Evolutionary conservation across 1,139 yeast genomes (phyloP), one percentile per base, ranked within the genome.

Genomic region (Candida labiduridarum): DNA sequence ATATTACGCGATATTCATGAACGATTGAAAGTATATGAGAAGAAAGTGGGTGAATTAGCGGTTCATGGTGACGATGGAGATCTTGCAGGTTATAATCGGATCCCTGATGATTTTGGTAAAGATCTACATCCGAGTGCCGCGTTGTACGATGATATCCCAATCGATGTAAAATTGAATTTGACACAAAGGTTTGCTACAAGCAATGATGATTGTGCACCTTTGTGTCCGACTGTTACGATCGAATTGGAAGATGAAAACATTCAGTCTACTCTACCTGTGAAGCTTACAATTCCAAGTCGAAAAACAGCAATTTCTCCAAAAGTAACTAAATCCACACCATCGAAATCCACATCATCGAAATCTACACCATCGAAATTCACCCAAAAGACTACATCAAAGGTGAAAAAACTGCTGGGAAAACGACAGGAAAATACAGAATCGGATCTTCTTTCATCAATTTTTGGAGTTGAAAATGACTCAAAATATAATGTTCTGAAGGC

Each of bases 51-150:
- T 19, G 48, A 25, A 3, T 38, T 41, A 14, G 41, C 41, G 5
- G 48, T 49, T 5, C 56, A 63, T n/a, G 66, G 59, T 38, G 64
- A 62, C 36, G 65, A 61, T 22, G 34, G 41, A 2, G 33, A 12
- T 7, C 25, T 43, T 11, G 22, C 11, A 15, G 46, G 40, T 2
- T 43, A 43, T 22, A 40, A 43, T 19, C n/a, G 10, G 4, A 34
- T 43, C 15, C 40, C 46, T 12, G 22, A 22, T 14, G 46, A 43
- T 22, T 43, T 43, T 34, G 40, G 16, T 6, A 22, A 25, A 9
- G 46, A 31, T 27, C 22, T 43, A 6, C 33, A 15, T 18, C n/a
- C 22, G 2, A n/a, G 11, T n/a, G 14, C 5, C 11, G 30, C 14
- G 19, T 5, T 33, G 4, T 42, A 31, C 19, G 11, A 14, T 19